Evolutionary conservation across 140 eudicot genomes (phyloP).

Genomic region (Flaveria floridana): DNA sequence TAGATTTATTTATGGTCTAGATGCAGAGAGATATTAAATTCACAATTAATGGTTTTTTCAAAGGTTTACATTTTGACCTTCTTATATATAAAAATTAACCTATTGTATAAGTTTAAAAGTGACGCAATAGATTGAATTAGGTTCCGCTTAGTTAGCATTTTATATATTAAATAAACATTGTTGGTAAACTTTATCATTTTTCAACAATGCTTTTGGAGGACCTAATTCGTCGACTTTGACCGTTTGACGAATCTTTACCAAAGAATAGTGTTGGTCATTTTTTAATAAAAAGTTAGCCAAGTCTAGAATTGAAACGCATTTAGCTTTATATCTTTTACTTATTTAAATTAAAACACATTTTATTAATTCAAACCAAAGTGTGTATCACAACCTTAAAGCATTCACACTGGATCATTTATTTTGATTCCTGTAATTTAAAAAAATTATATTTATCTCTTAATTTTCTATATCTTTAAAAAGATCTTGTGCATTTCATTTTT

Average conservation of each 20-base stretch:
- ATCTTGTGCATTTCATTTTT: too few relatives aligned
- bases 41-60: neutral
- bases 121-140: neutral
- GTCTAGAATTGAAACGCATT: neutral
- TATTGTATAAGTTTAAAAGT: neutral
- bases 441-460: too few relatives aligned
- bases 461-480: too few relatives aligned
- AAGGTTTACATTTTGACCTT: neutral
- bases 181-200: constrained; percentile 5
- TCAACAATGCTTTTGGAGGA: constrained; percentile 21
- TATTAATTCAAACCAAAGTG: too few relatives aligned
- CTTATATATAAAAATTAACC: neutral
- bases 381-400: too few relatives aligned
- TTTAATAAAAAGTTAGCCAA: neutral
- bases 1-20: too few relatives aligned
- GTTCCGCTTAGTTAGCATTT: constrained; percentile 7
- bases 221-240: constrained; percentile 20
- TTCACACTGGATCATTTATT: too few relatives aligned
- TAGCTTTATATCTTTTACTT: neutral
- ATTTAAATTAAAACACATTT: too few relatives aligned
- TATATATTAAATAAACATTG: neutral
- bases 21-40: neutral
- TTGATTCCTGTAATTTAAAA: too few relatives aligned
- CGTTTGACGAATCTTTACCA: constrained; percentile 13
- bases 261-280: constrained; percentile 10